A percentile compares a stretch with the other conserved stretches of the same genome.
Conservation (phyloP, 129 eudicot species). For the Glebionis coronaria region DNA sequence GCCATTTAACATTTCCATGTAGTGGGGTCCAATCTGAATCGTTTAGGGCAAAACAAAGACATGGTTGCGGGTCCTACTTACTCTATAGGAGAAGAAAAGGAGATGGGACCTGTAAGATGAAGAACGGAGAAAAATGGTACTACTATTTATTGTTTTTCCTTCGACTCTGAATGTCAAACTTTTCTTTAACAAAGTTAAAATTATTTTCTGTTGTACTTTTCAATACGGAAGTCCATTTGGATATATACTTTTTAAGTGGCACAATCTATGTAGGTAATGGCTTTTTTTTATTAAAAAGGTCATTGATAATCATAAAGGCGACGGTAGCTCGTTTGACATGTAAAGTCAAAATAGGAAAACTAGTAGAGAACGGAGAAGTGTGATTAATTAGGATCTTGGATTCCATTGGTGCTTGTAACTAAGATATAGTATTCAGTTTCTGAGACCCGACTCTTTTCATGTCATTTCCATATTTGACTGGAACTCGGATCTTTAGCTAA, state of each 20-base stretch:
- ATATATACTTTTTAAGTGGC: not conserved
- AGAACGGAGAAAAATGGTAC: conserved; percentile 22
- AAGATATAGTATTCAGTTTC: not conserved
- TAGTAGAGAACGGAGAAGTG: not conserved
- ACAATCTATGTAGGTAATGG: not conserved
- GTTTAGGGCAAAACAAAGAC: conserved; percentile 6
- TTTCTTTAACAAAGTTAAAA: conserved; percentile 10
- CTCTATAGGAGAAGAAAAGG: not conserved
- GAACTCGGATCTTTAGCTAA: not conserved
- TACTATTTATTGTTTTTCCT: conserved; percentile 14
- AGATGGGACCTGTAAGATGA: conserved; percentile 7
- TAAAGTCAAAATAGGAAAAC: conserved; percentile 15
- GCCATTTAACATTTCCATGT: conserved; percentile 6
- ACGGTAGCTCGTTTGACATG: conserved; percentile 7
- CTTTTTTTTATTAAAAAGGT: not conserved
- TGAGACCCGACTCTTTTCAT: not conserved
- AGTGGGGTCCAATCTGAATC: conserved; percentile 7
- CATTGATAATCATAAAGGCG: conserved; percentile 10
- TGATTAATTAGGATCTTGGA: not conserved
- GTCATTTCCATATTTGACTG: not conserved
- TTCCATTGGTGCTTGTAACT: not conserved
- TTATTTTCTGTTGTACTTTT: not conserved
- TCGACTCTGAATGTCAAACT: conserved; percentile 17
- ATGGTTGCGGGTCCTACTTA: conserved; percentile 16
- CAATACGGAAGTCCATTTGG: conserved; percentile 2